A percentile compares a stretch with the other conserved stretches of the same genome.
These are phyloP conservation scores for Ramularia collo-cygni DNA, from an alignment of 2,329 filamentous ascomycete species.

Conservation along the genomic window DNA sequence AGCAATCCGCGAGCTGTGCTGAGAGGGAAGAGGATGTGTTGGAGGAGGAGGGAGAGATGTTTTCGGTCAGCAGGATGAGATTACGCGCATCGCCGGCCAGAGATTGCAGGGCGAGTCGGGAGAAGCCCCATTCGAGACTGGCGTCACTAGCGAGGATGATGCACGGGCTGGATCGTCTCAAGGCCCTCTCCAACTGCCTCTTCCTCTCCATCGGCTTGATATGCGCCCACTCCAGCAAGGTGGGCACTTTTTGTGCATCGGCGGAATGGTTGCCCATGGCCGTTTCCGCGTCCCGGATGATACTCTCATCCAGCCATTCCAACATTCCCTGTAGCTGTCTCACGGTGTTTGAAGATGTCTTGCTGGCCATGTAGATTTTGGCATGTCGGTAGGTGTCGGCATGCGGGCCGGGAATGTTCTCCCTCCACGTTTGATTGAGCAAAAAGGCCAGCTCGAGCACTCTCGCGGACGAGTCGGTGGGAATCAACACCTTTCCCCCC, in stretches of 20 bases:
- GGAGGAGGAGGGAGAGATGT: slow-evolving; percentile 42
- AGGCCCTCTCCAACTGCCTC: slow-evolving; percentile 67
- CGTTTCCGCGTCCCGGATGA: slow-evolving; percentile 64
- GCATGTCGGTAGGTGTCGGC: slow-evolving; percentile 45
- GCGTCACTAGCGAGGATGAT: slow-evolving; percentile 89
- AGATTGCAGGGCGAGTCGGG: slow-evolving; percentile 66
- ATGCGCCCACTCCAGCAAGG: slow-evolving; percentile 86
- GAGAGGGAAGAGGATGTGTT: slow-evolving; percentile 55
- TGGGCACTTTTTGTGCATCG: slow-evolving; percentile 47
- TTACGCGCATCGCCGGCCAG: slow-evolving; percentile 74
- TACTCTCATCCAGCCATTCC: slow-evolving; percentile 98
- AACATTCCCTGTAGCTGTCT: slow-evolving; percentile 90
- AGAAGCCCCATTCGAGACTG: slow-evolving; percentile 92
- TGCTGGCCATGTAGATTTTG: slow-evolving; percentile 73
- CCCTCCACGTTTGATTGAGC: slow-evolving; percentile 84
- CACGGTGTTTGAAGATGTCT: slow-evolving; percentile 81
- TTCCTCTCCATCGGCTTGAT: slow-evolving; percentile 76
- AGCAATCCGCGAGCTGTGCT: slow-evolving; percentile 63
- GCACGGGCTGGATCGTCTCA: slow-evolving; percentile 48
- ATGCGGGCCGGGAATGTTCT: slow-evolving; percentile 30
- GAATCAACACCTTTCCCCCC: slow-evolving; percentile 86
- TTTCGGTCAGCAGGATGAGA: slow-evolving; percentile 79
- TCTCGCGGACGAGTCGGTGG: slow-evolving; percentile 90
- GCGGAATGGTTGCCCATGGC: slow-evolving; percentile 34
- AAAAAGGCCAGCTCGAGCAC: slow-evolving; percentile 88